Base-by-base conservation (phyloP, 2,329 filamentous ascomycete genomes). In the Verticillium zaregamsianum region DNA sequence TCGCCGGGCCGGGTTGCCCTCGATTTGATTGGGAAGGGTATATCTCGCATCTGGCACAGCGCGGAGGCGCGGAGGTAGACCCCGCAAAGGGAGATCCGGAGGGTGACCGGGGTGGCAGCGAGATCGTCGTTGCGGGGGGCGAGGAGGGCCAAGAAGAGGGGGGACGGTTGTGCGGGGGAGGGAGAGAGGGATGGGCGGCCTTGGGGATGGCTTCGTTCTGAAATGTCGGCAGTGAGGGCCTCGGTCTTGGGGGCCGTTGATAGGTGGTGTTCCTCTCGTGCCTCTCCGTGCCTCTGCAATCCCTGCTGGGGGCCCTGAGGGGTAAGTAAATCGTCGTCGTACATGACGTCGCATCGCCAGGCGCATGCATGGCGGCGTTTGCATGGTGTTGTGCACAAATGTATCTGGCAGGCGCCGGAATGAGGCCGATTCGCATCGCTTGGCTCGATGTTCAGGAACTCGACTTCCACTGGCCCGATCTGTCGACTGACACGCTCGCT, bases 11-110 rank as follows among this genome's bases (percentile, higher is more conserved):
- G 57, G 37, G 37, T 49, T 49, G 57, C 37, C 57, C 57, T 49
- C 5, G 57, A 52, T 49, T 39, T 58, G 57, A 58, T 58, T 58
- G 57, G 57, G 31, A 58, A 58, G 57, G 57, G 40, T 49, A 58
- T 58, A 58, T 58, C 57, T 39, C 32, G 57, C 57, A 58, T 39
- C 37, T 32, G 23, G 57, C 3, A 15, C 45, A 52, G 45, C n/a
- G 23, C 55, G 23, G 57, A 40, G 57, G 57, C 37, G 56, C 23
- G 37, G 56, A 35, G 8, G 35, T 17, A 58, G 45, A 52, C 45
- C 20, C 45, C 45, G 45, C 45, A 52, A 52, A 20, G 45, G 45
- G 45, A 12, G 39, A 49, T 23, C 55, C 33, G 37, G 35, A 28
- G 56, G 35, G 17, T 31, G 12, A 25, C 33, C 55, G 37, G 32